A percentile compares a stretch with the other conserved stretches of the same genome.
phyloP scores from a whole-genome alignment of 2,329 filamentous ascomycete species.

The Xylariaceae sp. region DNA sequence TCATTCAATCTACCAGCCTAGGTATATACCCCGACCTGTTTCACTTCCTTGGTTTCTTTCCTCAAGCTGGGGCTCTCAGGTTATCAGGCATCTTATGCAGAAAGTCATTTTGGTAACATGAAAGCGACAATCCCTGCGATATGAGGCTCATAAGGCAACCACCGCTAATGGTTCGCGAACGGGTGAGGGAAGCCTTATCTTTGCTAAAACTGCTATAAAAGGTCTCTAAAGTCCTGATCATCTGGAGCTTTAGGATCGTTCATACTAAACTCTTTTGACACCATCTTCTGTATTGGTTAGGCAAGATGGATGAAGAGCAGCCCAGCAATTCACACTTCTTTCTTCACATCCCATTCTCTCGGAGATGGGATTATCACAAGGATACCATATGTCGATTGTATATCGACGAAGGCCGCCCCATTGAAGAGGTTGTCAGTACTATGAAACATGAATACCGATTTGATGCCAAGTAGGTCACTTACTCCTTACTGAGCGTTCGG shows the following conservation, averaged over 20 bases:
- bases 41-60: no score
- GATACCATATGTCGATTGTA: conserved; percentile 6
- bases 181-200: no score
- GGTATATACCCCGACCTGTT: no score
- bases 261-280: no score
- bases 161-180: no score
- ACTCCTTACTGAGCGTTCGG: background rate
- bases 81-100: no score
- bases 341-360: conserved; percentile 6
- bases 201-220: no score
- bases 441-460: conserved; percentile 12
- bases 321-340: background rate
- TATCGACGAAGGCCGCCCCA: background rate
- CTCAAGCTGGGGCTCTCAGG: no score
- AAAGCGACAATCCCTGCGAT: no score
- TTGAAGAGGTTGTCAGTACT: conserved; percentile 1
- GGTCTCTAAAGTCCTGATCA: background rate
- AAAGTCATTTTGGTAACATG: no score
- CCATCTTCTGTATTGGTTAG: background rate
- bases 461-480: conserved; percentile 9
- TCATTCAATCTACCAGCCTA: no score
- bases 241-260: background rate
- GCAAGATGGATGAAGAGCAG: background rate
- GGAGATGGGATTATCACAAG: conserved; percentile 5
- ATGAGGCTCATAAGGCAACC: no score